Evolutionary conservation across 1,284 basidiomycete species (phyloP).

Genomic region (Pyrrhoderma noxium): DNA sequence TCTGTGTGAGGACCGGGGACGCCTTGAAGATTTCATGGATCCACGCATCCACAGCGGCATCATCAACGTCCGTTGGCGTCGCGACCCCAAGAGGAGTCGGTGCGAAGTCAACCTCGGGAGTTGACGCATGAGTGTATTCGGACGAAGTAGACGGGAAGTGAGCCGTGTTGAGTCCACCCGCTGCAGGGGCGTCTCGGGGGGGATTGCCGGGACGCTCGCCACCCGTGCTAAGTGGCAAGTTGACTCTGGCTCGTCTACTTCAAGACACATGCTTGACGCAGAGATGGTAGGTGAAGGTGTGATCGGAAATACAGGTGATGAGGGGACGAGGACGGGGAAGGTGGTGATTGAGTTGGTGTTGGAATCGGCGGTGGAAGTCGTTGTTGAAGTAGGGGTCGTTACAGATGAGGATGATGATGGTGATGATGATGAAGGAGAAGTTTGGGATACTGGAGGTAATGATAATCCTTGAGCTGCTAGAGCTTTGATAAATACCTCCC

Average conservation of each 20-base stretch:
- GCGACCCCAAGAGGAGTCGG: conserved; percentile 18
- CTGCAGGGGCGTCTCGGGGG: conserved; percentile 73
- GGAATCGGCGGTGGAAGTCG: not conserved
- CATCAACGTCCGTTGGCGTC: conserved; percentile 27
- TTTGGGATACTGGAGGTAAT: conserved; percentile 23
- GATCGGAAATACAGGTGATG: conserved; percentile 27
- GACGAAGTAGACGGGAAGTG: conserved; percentile 8
- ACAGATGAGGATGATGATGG: conserved; percentile 19
- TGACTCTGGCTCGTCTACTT: conserved; percentile 39
- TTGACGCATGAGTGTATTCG: conserved; percentile 26
- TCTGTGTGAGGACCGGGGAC: conserved; percentile 36
- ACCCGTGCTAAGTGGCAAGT: conserved; percentile 94
- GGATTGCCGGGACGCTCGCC: conserved; percentile 61
- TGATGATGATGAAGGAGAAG: conserved; percentile 23
- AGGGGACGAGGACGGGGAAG: conserved; percentile 28
- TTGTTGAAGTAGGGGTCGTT: too few relatives aligned
- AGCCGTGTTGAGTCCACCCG: conserved; percentile 53
- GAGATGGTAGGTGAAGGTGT: conserved; percentile 25
- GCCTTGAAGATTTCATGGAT: conserved; percentile 61
- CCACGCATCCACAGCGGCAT: conserved; percentile 54
- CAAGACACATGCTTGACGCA: conserved; percentile 19
- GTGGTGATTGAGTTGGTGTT: conserved; percentile 26
- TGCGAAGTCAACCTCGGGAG: conserved; percentile 23
- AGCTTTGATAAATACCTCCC: conserved; percentile 70
- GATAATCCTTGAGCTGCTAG: conserved; percentile 60